These are phyloP conservation scores for Microcyclospora pomicola DNA, from an alignment of 2,329 filamentous ascomycete species.

Conservation along the genomic window DNA sequence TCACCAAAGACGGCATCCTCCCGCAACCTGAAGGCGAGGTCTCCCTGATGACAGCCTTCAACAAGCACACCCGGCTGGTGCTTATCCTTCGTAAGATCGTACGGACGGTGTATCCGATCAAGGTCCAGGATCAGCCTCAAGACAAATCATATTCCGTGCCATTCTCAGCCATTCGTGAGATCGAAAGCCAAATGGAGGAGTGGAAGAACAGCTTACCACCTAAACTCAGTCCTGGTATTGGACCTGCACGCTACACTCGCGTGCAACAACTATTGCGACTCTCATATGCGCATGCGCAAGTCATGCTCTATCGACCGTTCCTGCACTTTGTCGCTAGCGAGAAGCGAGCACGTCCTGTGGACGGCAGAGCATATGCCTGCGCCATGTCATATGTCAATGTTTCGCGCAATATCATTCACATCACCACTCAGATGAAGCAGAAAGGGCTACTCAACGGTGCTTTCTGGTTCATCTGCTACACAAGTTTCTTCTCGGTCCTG, in stretches of 20 bases:
- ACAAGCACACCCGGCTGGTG: constrained; percentile 45
- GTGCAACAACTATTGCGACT: constrained; percentile 64
- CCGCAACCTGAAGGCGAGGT: constrained; percentile 42
- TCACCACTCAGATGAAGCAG: constrained; percentile 63
- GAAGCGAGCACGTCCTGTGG: constrained; percentile 39
- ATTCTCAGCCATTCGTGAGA: constrained; percentile 49
- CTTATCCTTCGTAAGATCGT: constrained; percentile 48
- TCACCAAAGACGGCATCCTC: constrained; percentile 34
- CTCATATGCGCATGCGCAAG: constrained; percentile 70
- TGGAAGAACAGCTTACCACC: constrained; percentile 58
- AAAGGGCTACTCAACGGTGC: constrained; percentile 63
- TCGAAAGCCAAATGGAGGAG: constrained; percentile 47
- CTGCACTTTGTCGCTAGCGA: constrained; percentile 64
- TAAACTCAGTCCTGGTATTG: constrained; percentile 68
- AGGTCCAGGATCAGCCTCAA: constrained; percentile 29
- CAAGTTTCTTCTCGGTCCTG: constrained; percentile 67
- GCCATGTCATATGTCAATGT: constrained; percentile 53
- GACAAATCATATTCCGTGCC: constrained; percentile 47
- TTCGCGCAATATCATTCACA: constrained; percentile 63
- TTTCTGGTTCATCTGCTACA: constrained; percentile 79
- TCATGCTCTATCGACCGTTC: constrained; percentile 72
- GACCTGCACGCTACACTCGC: constrained; percentile 50
- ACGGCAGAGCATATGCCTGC: constrained; percentile 66
- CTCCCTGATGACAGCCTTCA: constrained; percentile 45
- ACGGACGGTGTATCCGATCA: constrained; percentile 50